Evolutionary conservation across 1,284 basidiomycete genomes (phyloP).

Genomic region (Pterula multifida): DNA sequence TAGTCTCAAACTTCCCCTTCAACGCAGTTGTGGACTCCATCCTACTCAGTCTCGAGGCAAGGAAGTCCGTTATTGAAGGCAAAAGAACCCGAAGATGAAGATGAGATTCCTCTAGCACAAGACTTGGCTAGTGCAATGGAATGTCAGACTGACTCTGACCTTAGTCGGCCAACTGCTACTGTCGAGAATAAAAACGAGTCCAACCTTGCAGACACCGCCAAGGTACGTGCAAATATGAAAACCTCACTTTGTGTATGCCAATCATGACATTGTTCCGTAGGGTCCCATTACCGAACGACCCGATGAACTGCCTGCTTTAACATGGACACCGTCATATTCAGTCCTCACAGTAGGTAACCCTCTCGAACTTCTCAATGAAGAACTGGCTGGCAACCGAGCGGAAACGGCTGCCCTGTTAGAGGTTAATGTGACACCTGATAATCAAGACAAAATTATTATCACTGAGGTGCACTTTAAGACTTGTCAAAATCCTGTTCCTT

Average conservation of each 20-base stretch:
- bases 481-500: background rate
- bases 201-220: no score
- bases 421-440: no score
- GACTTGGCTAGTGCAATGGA: no score
- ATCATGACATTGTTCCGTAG: no score
- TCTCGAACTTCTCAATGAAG: background rate
- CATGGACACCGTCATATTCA: conserved; percentile 1
- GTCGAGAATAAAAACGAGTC: no score
- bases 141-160: no score
- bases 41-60: conserved; percentile 1
- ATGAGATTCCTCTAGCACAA: no score
- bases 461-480: background rate
- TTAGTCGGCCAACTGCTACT: no score
- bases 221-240: no score
- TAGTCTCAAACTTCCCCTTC: background rate
- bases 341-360: background rate
- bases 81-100: background rate
- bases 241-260: no score
- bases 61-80: background rate
- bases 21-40: background rate
- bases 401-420: background rate
- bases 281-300: no score
- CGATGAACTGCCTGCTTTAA: background rate
- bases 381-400: background rate
- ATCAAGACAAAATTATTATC: no score